Conservation (phyloP, 192 early-diverging fungal species). For the Podila verticillata region DNA sequence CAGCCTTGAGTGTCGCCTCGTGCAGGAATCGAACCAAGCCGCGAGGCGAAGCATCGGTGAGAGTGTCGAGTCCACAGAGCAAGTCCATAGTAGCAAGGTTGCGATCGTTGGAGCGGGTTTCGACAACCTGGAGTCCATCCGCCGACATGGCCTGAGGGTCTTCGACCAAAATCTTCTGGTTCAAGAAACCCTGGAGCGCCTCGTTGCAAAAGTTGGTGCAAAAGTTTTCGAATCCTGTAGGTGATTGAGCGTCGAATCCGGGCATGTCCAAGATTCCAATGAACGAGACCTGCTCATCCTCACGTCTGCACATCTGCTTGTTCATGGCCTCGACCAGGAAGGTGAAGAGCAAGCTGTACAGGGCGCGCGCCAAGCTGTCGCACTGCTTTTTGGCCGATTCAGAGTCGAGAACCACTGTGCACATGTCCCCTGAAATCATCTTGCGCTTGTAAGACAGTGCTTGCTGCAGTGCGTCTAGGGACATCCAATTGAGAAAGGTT, state of each 20-base stretch:
- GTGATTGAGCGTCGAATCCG: slow-evolving; percentile 74
- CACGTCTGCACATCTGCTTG: slow-evolving; percentile 71
- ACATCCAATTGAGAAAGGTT: background rate
- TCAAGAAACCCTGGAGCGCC: slow-evolving; percentile 71
- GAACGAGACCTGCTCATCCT: slow-evolving; percentile 78
- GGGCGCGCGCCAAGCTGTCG: slow-evolving; percentile 79
- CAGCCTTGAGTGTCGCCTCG: slow-evolving; percentile 35
- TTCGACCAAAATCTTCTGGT: slow-evolving; percentile 66
- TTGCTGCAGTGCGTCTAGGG: slow-evolving; percentile 53
- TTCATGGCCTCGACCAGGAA: slow-evolving; percentile 95
- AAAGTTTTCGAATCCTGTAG: slow-evolving; percentile 78
- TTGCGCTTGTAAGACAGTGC: slow-evolving; percentile 86
- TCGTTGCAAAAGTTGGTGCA: slow-evolving; percentile 77
- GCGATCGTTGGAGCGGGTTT: slow-evolving; percentile 35
- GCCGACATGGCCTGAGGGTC: slow-evolving; percentile 30
- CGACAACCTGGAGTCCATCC: slow-evolving; percentile 21
- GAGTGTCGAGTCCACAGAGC: slow-evolving; percentile 48
- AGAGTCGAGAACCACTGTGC: slow-evolving; percentile 90
- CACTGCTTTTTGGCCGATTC: slow-evolving; percentile 83
- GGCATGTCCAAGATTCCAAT: slow-evolving; percentile 88
- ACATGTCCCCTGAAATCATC: slow-evolving; percentile 85
- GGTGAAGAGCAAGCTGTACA: slow-evolving; percentile 92
- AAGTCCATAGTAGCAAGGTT: slow-evolving; percentile 61
- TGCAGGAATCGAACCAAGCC: slow-evolving; percentile 47
- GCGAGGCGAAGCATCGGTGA: slow-evolving; percentile 39